Conservation (phyloP, 352 stramenopile genomes). For the Blastocystis sp. region DNA sequence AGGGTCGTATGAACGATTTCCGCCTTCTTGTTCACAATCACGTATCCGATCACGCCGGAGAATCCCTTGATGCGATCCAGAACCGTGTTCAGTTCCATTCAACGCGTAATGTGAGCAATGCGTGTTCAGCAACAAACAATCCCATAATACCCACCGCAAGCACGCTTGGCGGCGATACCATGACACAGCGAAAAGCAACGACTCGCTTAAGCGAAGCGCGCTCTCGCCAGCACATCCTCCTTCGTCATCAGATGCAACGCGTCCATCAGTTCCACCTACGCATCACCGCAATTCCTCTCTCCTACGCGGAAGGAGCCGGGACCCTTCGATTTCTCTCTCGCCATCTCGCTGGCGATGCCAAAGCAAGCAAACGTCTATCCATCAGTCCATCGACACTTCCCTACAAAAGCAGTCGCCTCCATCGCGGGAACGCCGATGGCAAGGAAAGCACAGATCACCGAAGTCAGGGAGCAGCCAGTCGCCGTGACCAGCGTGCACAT, state of each 20-base stretch:
- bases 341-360: slow-evolving; percentile 52
- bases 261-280: slow-evolving; percentile 57
- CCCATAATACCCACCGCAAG: slow-evolving; percentile 34
- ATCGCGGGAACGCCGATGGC: slow-evolving; percentile 1
- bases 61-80: slow-evolving; percentile 34
- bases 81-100: slow-evolving; percentile 19
- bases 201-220: slow-evolving; percentile 5
- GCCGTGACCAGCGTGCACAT: slow-evolving; percentile 56
- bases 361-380: slow-evolving; percentile 50
- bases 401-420: slow-evolving; percentile 51
- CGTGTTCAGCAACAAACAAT: neutral
- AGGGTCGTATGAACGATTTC: slow-evolving; percentile 33
- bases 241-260: slow-evolving; percentile 52
- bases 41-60: slow-evolving; percentile 17
- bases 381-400: neutral
- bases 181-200: neutral
- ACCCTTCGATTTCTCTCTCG: slow-evolving; percentile 45
- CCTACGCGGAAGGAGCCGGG: slow-evolving; percentile 39
- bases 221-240: slow-evolving; percentile 41
- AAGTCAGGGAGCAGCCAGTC: slow-evolving; percentile 43
- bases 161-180: slow-evolving; percentile 28
- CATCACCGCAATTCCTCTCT: neutral
- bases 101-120: neutral
- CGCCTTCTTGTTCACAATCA: slow-evolving; percentile 21
- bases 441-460: slow-evolving; percentile 51